Percentiles rank a stretch among this genome's conserved stretches.
phyloP scores from a whole-genome alignment of 2,329 filamentous ascomycete species.

The Aspergillus viridinutans region DNA sequence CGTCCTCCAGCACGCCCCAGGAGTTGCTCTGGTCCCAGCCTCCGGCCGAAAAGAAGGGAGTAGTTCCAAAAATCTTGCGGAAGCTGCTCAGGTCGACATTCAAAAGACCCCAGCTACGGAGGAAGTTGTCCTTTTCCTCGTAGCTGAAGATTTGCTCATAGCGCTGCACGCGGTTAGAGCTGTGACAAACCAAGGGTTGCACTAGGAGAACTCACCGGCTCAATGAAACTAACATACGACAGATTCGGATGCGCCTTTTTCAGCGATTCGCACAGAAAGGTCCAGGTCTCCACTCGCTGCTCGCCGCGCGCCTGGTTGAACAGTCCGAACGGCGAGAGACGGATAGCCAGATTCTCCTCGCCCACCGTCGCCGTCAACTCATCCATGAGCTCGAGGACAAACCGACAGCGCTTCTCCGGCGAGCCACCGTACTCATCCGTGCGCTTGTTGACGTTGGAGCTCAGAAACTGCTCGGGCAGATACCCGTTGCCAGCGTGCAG shows the following conservation, averaged over 20 bases:
- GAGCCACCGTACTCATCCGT: slow-evolving; percentile 51
- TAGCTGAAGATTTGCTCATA: slow-evolving; percentile 52
- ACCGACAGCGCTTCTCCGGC: slow-evolving; percentile 51
- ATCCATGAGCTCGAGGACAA: slow-evolving; percentile 54
- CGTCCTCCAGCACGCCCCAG: slow-evolving; percentile 47
- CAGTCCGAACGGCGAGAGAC: slow-evolving; percentile 48
- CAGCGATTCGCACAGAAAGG: slow-evolving; percentile 46
- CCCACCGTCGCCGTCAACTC: slow-evolving; percentile 44
- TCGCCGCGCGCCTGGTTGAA: slow-evolving; percentile 51
- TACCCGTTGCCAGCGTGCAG: slow-evolving; percentile 50
- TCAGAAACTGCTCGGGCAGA: slow-evolving; percentile 51
- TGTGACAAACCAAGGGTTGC: background rate
- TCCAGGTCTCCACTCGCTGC: slow-evolving; percentile 53
- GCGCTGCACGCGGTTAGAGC: slow-evolving; percentile 21
- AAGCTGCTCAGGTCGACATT: slow-evolving; percentile 47
- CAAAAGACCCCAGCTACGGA: slow-evolving; percentile 46
- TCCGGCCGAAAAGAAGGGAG: slow-evolving; percentile 55
- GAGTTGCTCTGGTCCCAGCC: slow-evolving; percentile 52
- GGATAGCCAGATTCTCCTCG: slow-evolving; percentile 43
- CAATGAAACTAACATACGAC: slow-evolving; percentile 54
- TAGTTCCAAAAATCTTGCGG: slow-evolving; percentile 49
- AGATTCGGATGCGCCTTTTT: slow-evolving; percentile 43
- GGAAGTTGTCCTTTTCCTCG: slow-evolving; percentile 48
- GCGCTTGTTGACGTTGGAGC: slow-evolving; percentile 48
- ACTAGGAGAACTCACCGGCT: slow-evolving; percentile 36